Evolutionary conservation across 805 yeast genomes (phyloP), one percentile per base, ranked within the genome.

Genomic region (Scheffersomyces coipomensis): DNA sequence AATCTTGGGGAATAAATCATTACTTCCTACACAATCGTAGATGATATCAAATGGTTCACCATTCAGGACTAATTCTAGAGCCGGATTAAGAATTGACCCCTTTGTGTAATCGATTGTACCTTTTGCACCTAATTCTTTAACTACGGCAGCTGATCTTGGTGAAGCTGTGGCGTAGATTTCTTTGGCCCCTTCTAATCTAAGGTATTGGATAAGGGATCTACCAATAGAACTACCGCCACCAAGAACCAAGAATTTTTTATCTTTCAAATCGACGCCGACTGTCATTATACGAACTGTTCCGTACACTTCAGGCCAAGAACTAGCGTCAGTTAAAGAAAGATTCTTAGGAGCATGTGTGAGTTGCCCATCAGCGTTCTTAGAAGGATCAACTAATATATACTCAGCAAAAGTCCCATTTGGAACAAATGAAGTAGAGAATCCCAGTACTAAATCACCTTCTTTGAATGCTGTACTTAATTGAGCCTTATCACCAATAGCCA

Each of bases 181-280:
- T 19, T 62, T 60, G 6, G 78, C 77, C 2, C 68, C 60, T 33
- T 50, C 47, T 3, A 40, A 38, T 55, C 76, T 81, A 9, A 83
- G 78, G 29, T 85, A 56, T 55, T 81, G 86, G 24, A 78, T 64
- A 3, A 73, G 67, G 43, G 66, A 71, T 21, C 71, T 55, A 15
- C 90, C 89, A 12, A 84, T 89, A 11, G 82, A 62, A 1, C 95
- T 80, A 7, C 85, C 81, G 18, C 85, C 91, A 27, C 96, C 96
- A 33, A 85, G 63, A 16, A 87, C 71, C 35, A 85, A 66, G 4
- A 84, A 76, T 42, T 70, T 74, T 5, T 78, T 64, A 10, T 67
- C 65, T 27, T 63, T 65, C 16, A 76, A 60, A 24, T 60, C 65
- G 2, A 55, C 53, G 19, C 49, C 37, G 6, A 55, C 52, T 21